Conservation (phyloP, 129 eudicot species). For the Dittrichia graveolens region DNA sequence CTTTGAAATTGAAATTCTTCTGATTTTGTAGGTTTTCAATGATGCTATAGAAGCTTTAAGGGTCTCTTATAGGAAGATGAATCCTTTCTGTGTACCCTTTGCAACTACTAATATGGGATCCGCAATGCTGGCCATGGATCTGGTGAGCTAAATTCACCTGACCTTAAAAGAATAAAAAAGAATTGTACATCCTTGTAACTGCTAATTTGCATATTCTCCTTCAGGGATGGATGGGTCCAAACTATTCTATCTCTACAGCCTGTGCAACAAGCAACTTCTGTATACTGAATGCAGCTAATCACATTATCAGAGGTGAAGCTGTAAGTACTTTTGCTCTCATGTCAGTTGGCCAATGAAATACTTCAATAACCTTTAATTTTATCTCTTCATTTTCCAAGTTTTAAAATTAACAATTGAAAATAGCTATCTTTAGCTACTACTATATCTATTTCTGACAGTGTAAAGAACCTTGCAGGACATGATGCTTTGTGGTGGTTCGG, state of each 20-base stretch:
- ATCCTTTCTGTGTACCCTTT: constrained; percentile 90
- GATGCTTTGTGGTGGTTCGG: constrained; percentile 99
- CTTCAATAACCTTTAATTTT: not conserved
- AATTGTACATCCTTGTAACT: not conserved
- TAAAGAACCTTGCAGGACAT: constrained; percentile 58
- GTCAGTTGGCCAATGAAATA: not conserved
- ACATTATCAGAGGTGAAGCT: constrained; percentile 95
- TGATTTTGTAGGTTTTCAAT: constrained; percentile 61
- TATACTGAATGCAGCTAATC: constrained; percentile 88
- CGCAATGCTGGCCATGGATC: constrained; percentile 91
- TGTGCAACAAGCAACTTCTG: constrained; percentile 94
- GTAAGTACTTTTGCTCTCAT: constrained; percentile 41
- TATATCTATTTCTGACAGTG: constrained; percentile 10
- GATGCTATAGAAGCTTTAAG: constrained; percentile 92
- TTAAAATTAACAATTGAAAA: not conserved
- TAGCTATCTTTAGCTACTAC: not conserved
- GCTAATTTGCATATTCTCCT: not conserved
- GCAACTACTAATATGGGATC: constrained; percentile 97
- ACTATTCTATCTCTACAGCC: constrained; percentile 85
- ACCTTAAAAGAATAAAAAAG: not conserved
- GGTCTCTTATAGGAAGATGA: constrained; percentile 87
- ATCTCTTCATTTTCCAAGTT: not conserved
- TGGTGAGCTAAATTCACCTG: constrained; percentile 45
- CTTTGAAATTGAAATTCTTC: not conserved
- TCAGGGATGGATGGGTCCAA: constrained; percentile 99